phyloP scores from a whole-genome alignment of 257 asterid species.

The Datura wrightii region DNA sequence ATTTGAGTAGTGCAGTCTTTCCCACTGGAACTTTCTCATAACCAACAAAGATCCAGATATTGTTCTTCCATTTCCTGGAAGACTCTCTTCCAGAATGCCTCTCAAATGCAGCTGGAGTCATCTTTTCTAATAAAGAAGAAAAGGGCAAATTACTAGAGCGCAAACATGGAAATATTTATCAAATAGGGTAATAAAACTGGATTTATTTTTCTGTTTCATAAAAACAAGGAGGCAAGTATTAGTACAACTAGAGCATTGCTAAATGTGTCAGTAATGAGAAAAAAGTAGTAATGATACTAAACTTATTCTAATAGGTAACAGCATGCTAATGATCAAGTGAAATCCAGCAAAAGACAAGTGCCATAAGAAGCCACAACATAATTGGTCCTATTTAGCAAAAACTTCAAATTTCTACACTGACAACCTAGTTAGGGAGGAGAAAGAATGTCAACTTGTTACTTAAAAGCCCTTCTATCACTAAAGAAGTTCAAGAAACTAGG shows the following conservation, averaged over 20 bases:
- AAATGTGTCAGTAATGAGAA: neutral
- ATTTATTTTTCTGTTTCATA: neutral
- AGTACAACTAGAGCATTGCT: neutral
- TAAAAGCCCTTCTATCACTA: neutral
- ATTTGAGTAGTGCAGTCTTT: slow-evolving; percentile 56
- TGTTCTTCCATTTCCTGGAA: slow-evolving; percentile 60
- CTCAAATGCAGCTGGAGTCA: slow-evolving; percentile 64
- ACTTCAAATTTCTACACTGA: neutral
- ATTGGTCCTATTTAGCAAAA: neutral
- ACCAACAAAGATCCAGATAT: slow-evolving; percentile 53
- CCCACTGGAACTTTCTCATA: slow-evolving; percentile 59
- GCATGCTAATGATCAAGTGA: neutral
- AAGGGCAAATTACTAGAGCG: neutral
- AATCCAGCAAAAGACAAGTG: neutral
- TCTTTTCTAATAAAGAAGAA: slow-evolving; percentile 41
- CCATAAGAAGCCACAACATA: neutral
- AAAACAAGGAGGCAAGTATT: neutral
- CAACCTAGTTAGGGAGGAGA: neutral
- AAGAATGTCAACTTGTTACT: neutral
- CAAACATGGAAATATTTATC: neutral
- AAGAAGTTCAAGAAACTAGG: neutral
- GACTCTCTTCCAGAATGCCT: slow-evolving; percentile 64
- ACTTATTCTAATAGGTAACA: neutral
- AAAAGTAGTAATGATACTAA: neutral
- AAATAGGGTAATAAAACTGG: neutral